These are phyloP conservation scores for Ustilago sp. DNA, from an alignment of 1,284 basidiomycete species.

Conservation along the genomic window DNA sequence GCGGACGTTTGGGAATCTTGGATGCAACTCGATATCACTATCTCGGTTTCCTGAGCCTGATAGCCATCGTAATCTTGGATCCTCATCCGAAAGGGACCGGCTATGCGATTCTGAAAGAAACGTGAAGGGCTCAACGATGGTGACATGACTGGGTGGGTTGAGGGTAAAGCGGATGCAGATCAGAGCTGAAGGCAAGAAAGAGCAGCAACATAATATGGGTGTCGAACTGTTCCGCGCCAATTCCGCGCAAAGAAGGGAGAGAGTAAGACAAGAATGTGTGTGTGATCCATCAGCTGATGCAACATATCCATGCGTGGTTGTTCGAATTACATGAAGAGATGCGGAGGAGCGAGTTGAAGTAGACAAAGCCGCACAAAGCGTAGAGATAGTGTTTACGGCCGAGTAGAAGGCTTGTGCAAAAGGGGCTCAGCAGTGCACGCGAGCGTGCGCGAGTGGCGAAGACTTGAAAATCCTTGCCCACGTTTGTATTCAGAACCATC, in stretches of 20 bases:
- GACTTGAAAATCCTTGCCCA: too few species aligned
- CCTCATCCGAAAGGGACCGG: background rate
- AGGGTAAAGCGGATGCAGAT: conserved; percentile 3
- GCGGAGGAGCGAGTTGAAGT: too few species aligned
- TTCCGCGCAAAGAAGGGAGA: conserved; percentile 1
- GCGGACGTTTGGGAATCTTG: conserved; percentile 11
- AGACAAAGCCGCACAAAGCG: too few species aligned
- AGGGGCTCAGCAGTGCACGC: too few species aligned
- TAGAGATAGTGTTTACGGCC: too few species aligned
- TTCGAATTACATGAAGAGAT: background rate
- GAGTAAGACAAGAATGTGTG: background rate
- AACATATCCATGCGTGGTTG: background rate
- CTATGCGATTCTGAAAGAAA: background rate
- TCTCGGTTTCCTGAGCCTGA: background rate
- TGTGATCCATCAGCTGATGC: conserved; percentile 5
- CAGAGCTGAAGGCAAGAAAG: background rate
- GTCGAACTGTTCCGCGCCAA: background rate
- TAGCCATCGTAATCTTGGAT: background rate
- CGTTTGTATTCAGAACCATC: too few species aligned
- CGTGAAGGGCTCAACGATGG: background rate
- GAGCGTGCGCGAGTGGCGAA: too few species aligned
- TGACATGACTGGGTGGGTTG: conserved; percentile 7
- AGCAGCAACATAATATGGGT: background rate
- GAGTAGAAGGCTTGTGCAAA: too few species aligned
- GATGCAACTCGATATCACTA: background rate